Percentiles rank a stretch among this genome's conserved stretches.
Evolutionary conservation across 2,329 filamentous ascomycete species (phyloP).

Genomic region (Aspergillus vadensis): DNA sequence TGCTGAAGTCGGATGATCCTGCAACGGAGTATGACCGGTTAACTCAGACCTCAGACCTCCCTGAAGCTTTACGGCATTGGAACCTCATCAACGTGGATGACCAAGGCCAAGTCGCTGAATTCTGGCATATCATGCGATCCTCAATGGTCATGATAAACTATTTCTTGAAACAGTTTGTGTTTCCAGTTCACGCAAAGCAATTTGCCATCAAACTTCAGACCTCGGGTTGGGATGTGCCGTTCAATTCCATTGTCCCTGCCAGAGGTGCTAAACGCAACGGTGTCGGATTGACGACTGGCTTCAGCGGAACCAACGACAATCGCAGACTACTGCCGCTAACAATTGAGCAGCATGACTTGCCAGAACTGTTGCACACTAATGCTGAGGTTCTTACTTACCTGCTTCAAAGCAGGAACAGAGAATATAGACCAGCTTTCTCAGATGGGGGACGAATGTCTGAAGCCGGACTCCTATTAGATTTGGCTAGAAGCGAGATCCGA

Average conservation of each 20-base stretch:
- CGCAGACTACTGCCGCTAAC: constrained; percentile 61
- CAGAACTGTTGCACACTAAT: constrained; percentile 60
- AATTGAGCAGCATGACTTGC: constrained; percentile 63
- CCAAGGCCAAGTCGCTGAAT: constrained; percentile 48
- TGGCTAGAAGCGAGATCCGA: constrained; percentile 45
- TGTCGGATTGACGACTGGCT: constrained; percentile 61
- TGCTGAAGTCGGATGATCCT: constrained; percentile 60
- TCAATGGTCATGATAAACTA: constrained; percentile 59
- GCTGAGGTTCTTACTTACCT: constrained; percentile 64
- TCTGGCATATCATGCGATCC: constrained; percentile 58
- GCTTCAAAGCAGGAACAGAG: constrained; percentile 54
- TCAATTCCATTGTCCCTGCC: too few species aligned
- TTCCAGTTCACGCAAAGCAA: constrained; percentile 65
- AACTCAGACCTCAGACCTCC: constrained; percentile 47
- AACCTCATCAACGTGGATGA: constrained; percentile 64
- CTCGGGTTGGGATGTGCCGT: constrained; percentile 70
- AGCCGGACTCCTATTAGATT: constrained; percentile 44
- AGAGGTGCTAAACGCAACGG: constrained; percentile 2
- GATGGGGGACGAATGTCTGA: constrained; percentile 49
- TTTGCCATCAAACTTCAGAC: constrained; percentile 65
- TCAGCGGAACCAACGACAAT: constrained; percentile 72
- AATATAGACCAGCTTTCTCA: constrained; percentile 43
- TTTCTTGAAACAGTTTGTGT: constrained; percentile 65
- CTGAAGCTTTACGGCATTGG: constrained; percentile 53
- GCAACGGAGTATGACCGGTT: constrained; percentile 58